These are phyloP conservation scores for Hyaloperonospora brassicae DNA, from an alignment of 352 stramenopile genomes.

Conservation along the genomic window DNA sequence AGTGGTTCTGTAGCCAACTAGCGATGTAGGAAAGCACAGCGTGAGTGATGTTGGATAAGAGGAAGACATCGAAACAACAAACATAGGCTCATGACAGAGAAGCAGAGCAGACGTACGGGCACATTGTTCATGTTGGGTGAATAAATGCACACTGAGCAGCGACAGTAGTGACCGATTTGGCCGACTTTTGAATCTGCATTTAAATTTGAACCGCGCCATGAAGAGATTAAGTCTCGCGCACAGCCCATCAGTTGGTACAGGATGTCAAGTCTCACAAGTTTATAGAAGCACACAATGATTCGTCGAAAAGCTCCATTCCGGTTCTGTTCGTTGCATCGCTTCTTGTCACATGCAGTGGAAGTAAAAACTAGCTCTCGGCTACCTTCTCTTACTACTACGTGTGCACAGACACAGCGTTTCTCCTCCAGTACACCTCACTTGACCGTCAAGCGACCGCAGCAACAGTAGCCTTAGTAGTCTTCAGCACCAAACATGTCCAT, in stretches of 20 bases:
- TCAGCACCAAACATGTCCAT: constrained; percentile 83
- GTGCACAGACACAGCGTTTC: no score
- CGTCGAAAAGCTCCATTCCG: no score
- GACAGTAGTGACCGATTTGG: constrained; percentile 12
- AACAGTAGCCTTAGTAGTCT: constrained; percentile 48
- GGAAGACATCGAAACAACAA: neutral
- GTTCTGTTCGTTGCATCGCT: no score
- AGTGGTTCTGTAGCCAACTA: constrained; percentile 1
- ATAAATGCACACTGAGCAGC: no score
- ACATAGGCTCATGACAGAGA: neutral
- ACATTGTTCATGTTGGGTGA: constrained; percentile 14
- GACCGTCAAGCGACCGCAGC: neutral
- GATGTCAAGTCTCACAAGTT: no score
- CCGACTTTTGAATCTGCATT: constrained; percentile 30
- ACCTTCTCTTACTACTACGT: no score
- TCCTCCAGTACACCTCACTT: neutral
- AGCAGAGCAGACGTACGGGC: constrained; percentile 8
- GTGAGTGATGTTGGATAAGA: constrained; percentile 1
- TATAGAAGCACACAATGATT: no score
- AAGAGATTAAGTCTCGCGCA: constrained; percentile 2
- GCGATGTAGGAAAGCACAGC: constrained; percentile 12
- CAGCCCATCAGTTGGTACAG: no score
- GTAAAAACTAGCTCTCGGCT: no score
- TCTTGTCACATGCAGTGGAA: no score
- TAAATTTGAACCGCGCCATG: constrained; percentile 29